A percentile compares a stretch with the other conserved stretches of the same genome.
These are phyloP conservation scores for Moesziomyces globuligerus DNA, from an alignment of 1,284 basidiomycete genomes.

Conservation along the genomic window DNA sequence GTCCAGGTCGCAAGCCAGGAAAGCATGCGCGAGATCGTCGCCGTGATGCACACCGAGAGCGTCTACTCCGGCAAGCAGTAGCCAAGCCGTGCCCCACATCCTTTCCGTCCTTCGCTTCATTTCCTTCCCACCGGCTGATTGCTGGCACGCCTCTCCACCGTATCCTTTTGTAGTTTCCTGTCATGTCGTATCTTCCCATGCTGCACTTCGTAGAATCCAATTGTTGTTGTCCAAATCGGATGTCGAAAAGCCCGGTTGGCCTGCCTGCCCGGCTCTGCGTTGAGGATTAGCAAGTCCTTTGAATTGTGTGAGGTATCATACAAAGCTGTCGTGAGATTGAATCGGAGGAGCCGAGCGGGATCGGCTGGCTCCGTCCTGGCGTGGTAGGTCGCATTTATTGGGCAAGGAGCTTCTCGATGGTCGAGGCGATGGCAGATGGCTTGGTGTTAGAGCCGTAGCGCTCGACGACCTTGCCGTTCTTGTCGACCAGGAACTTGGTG, in stretches of 20 bases:
- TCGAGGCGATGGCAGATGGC: slow-evolving; percentile 75
- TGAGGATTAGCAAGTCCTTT: background rate
- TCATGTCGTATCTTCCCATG: background rate
- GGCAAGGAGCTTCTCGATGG: slow-evolving; percentile 72
- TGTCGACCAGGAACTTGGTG: slow-evolving; percentile 70
- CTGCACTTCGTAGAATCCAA: background rate
- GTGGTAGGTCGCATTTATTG: slow-evolving; percentile 5
- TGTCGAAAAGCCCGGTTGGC: too few relatives aligned
- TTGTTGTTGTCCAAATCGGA: too few relatives aligned
- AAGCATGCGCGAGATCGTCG: slow-evolving; percentile 42
- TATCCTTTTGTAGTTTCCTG: background rate
- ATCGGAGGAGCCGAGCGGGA: background rate
- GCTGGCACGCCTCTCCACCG: background rate
- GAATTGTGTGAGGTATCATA: background rate
- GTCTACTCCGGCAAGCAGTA: slow-evolving; percentile 38
- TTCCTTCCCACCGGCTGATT: too few relatives aligned
- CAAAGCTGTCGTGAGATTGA: background rate
- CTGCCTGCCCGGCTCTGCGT: too few relatives aligned
- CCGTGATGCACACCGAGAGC: slow-evolving; percentile 46
- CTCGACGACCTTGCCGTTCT: slow-evolving; percentile 76
- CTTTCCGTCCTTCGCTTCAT: background rate
- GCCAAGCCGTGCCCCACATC: too few relatives aligned
- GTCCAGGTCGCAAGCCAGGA: slow-evolving; percentile 35
- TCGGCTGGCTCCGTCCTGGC: too few relatives aligned
- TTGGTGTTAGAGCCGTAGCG: slow-evolving; percentile 83